Percentiles rank a stretch among this genome's conserved stretches.
Evolutionary conservation across 1,284 basidiomycete species (phyloP).

Genomic region (Leucoagaricus sp.): DNA sequence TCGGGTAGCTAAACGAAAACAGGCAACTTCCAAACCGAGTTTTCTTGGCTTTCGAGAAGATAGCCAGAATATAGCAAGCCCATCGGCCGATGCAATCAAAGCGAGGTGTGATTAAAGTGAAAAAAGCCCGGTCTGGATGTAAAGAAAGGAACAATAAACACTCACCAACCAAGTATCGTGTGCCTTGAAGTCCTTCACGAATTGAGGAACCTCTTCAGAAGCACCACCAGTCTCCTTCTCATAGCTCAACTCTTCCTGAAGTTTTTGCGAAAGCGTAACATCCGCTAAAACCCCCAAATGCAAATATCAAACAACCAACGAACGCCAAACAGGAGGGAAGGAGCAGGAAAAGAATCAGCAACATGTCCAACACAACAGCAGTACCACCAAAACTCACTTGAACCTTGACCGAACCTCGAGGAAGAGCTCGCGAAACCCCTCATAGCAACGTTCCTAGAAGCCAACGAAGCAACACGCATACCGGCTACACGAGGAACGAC

Average conservation of each 20-base stretch:
- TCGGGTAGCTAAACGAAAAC: too few species aligned
- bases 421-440: slow-evolving; percentile 62
- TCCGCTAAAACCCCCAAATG: slow-evolving; percentile 53
- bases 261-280: slow-evolving; percentile 70
- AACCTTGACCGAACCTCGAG: slow-evolving; percentile 57
- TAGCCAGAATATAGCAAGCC: too few species aligned
- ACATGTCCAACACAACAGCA: neutral
- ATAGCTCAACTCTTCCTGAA: slow-evolving; percentile 84
- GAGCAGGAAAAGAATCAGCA: too few species aligned
- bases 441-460: slow-evolving; percentile 17
- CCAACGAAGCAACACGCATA: slow-evolving; percentile 12
- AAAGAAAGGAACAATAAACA: slow-evolving; percentile 13
- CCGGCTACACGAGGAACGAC: slow-evolving; percentile 20
- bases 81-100: too few species aligned
- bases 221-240: slow-evolving; percentile 57
- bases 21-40: too few species aligned
- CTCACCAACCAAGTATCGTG: slow-evolving; percentile 78
- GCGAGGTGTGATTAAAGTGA: too few species aligned
- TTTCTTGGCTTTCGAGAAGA: too few species aligned
- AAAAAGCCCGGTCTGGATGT: too few species aligned
- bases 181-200: slow-evolving; percentile 75
- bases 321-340: too few species aligned
- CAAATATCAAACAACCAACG: too few species aligned
- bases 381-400: slow-evolving; percentile 47
- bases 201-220: slow-evolving; percentile 64